A percentile compares a stretch with the other conserved stretches of the same genome.
Evolutionary conservation across 2,329 filamentous ascomycete genomes (phyloP).

Genomic region (Microdochium paspali): DNA sequence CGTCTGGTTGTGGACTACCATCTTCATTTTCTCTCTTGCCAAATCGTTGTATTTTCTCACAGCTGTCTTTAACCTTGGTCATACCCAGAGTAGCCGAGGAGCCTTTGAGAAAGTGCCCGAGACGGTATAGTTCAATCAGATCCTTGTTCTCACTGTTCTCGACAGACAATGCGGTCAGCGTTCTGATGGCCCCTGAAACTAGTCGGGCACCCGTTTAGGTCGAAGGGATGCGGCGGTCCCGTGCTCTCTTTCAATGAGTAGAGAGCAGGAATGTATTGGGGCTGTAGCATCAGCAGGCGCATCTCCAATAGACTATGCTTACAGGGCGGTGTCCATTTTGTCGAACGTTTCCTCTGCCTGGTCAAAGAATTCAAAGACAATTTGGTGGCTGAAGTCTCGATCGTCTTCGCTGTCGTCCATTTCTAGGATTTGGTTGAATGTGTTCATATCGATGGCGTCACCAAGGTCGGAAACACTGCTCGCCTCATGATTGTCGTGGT

Average conservation of each 20-base stretch:
- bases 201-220: neutral
- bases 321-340: constrained; percentile 79
- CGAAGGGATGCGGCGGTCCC: too few relatives aligned
- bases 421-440: constrained; percentile 92
- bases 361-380: constrained; percentile 87
- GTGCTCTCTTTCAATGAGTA: too few relatives aligned
- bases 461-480: constrained; percentile 52
- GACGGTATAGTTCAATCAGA: constrained; percentile 64
- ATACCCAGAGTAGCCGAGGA: constrained; percentile 91
- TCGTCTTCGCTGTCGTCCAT: constrained; percentile 91
- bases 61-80: constrained; percentile 81
- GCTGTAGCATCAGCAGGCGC: too few relatives aligned
- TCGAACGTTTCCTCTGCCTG: constrained; percentile 81
- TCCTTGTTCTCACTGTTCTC: constrained; percentile 53
- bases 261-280: too few relatives aligned
- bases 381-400: constrained; percentile 77
- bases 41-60: constrained; percentile 93
- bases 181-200: constrained; percentile 4
- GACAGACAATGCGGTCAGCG: constrained; percentile 6
- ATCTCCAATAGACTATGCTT: too few relatives aligned
- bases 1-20: constrained; percentile 57
- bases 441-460: constrained; percentile 67
- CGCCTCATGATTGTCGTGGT: constrained; percentile 35
- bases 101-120: constrained; percentile 95
- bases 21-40: constrained; percentile 75